phyloP scores from a whole-genome alignment of 768 basidiomycete genomes.

The Imleria badia region DNA sequence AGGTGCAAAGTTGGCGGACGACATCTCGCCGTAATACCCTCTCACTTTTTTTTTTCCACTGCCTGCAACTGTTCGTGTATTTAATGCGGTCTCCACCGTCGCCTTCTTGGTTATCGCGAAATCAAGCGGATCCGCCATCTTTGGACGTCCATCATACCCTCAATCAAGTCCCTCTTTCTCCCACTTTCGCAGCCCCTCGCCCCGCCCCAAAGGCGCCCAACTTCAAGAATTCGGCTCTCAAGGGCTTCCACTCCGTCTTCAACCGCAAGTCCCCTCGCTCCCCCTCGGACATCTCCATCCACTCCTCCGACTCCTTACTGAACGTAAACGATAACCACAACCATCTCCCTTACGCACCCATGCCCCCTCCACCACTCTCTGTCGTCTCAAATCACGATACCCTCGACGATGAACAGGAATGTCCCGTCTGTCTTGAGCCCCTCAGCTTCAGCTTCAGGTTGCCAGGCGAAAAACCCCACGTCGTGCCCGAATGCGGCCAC shows the following conservation, averaged over 20 bases:
- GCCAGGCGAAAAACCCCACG: conserved; percentile 95
- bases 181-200: conserved; percentile 41
- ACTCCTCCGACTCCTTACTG: conserved; percentile 43
- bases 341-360: conserved; percentile 56
- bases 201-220: conserved; percentile 27
- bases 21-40: too few species aligned
- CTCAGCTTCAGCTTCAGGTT: conserved; percentile 90
- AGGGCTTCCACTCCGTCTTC: conserved; percentile 54
- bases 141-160: conserved; percentile 31
- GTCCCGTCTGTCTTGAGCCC: conserved; percentile 95
- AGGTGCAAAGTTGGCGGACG: too few species aligned
- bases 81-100: conserved; percentile 37
- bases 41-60: background rate
- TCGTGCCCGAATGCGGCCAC: conserved; percentile 97
- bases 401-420: conserved; percentile 81
- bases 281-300: conserved; percentile 50
- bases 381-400: conserved; percentile 66
- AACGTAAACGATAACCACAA: conserved; percentile 36
- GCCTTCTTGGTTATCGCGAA: conserved; percentile 40
- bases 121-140: conserved; percentile 36
- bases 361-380: conserved; percentile 66
- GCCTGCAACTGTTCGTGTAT: background rate
- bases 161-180: conserved; percentile 39
- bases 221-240: conserved; percentile 37
- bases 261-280: conserved; percentile 40